Conservation (phyloP, 73 alveolate genomes). For the Paramecium bursaria region DNA sequence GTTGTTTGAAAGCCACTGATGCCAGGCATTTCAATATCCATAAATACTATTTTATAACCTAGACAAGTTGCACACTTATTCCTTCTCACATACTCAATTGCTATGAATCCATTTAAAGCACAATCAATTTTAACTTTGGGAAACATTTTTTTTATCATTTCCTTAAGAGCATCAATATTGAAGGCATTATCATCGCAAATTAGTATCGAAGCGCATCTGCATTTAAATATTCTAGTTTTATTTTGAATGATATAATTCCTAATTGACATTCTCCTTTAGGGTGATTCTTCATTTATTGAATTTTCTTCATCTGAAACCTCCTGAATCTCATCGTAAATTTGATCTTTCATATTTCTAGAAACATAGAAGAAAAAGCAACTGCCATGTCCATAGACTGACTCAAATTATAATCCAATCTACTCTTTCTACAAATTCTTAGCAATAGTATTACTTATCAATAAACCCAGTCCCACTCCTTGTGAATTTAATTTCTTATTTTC, state of each 20-base stretch:
- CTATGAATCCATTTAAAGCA: slow-evolving; percentile 27
- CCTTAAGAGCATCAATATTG: slow-evolving; percentile 47
- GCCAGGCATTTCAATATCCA: slow-evolving; percentile 57
- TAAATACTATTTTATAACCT: slow-evolving; percentile 21
- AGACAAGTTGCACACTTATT: slow-evolving; percentile 22
- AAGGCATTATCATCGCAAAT: slow-evolving; percentile 60
- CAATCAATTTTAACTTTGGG: neutral
- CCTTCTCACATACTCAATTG: slow-evolving; percentile 5
- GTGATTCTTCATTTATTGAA: slow-evolving; percentile 30
- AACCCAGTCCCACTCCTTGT: slow-evolving; percentile 63
- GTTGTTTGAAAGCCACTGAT: slow-evolving; percentile 49
- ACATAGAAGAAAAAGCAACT: slow-evolving; percentile 38
- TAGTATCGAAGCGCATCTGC: slow-evolving; percentile 22
- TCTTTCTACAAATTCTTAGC: neutral
- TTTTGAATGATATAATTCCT: slow-evolving; percentile 1
- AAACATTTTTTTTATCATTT: neutral
- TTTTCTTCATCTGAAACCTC: slow-evolving; percentile 25
- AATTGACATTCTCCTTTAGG: slow-evolving; percentile 38
- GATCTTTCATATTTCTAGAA: neutral
- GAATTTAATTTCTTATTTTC: slow-evolving; percentile 54
- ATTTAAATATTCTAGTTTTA: neutral
- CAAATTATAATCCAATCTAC: slow-evolving; percentile 32
- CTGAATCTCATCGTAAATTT: neutral
- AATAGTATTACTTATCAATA: slow-evolving; percentile 57
- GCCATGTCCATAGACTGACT: slow-evolving; percentile 11